These are phyloP conservation scores for Sonneratia alba DNA, from an alignment of 345 rosid species.

Conservation along the genomic window DNA sequence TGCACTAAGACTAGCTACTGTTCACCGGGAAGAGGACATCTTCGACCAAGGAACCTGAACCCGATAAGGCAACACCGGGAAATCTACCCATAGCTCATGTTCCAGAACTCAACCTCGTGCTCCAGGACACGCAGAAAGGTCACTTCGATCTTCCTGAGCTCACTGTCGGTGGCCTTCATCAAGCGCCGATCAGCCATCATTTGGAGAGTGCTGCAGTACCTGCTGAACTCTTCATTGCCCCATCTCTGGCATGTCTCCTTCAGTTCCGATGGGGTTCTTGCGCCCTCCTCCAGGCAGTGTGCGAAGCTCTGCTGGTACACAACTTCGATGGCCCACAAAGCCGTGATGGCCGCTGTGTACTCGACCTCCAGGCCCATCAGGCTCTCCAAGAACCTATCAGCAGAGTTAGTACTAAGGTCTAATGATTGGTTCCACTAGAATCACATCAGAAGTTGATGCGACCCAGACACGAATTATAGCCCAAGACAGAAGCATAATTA, in stretches of 20 bases:
- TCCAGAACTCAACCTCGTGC: conserved; percentile 74
- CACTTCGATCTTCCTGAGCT: conserved; percentile 36
- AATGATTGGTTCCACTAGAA: background rate
- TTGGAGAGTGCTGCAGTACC: conserved; percentile 46
- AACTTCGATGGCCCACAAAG: conserved; percentile 74
- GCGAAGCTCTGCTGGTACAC: conserved; percentile 78
- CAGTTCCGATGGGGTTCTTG: conserved; percentile 39
- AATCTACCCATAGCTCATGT: conserved; percentile 9
- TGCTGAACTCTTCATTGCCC: conserved; percentile 59
- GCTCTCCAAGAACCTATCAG: conserved; percentile 49
- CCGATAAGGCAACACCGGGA: background rate
- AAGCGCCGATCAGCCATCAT: conserved; percentile 43
- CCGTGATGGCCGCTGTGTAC: conserved; percentile 42
- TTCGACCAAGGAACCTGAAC: background rate
- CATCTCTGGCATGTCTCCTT: conserved; percentile 64
- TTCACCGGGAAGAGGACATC: background rate
- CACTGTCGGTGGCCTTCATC: conserved; percentile 39
- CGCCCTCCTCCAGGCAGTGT: conserved; percentile 55
- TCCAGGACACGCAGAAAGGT: conserved; percentile 45
- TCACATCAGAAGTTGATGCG: background rate
- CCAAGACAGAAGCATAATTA: no score
- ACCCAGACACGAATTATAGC: background rate
- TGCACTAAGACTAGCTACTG: background rate
- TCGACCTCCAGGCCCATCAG: conserved; percentile 46
- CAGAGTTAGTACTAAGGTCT: background rate